Percentiles rank a stretch among this genome's conserved stretches.
Conservation (phyloP, 2,329 filamentous ascomycete species). For the Ceratocystis alfenasii region DNA sequence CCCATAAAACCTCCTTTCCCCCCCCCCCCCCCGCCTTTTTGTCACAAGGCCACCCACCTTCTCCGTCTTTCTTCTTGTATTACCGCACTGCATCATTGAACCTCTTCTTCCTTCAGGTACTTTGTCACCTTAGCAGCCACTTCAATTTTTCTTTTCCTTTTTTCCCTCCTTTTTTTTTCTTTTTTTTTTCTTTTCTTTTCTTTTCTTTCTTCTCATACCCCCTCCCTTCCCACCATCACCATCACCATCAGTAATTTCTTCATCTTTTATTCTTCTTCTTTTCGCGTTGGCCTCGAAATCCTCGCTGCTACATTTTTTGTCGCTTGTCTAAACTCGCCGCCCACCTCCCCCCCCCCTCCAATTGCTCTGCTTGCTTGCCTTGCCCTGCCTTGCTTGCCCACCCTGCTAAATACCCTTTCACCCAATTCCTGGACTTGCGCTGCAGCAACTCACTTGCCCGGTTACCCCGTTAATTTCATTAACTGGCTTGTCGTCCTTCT, state of each 20-base stretch:
- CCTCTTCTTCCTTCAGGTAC: conserved; percentile 16
- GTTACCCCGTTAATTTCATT: conserved; percentile 22
- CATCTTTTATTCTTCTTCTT: conserved; percentile 6
- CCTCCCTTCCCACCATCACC: conserved; percentile 3
- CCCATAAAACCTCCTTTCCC: too few relatives aligned
- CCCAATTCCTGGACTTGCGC: conserved; percentile 12
- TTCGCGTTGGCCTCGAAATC: neutral
- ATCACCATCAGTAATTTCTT: conserved; percentile 4
- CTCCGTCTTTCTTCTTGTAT: conserved; percentile 16
- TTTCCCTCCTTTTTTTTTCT: neutral
- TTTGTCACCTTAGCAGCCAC: conserved; percentile 11
- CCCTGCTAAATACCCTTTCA: neutral
- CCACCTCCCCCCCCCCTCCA: neutral
- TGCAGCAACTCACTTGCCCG: conserved; percentile 17
- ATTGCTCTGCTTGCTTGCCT: neutral
- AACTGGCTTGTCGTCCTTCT: conserved; percentile 12
- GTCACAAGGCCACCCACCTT: conserved; percentile 18
- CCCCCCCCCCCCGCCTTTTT: conserved; percentile 13
- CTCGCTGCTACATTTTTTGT: neutral
- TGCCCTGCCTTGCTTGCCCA: neutral
- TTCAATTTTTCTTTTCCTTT: conserved; percentile 9
- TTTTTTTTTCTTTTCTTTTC: conserved; percentile 10
- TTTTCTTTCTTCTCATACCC: conserved; percentile 6
- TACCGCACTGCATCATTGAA: conserved; percentile 13
- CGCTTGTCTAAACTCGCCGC: neutral